Evolutionary conservation across 441 rosid species (phyloP).

Genomic region (Adansonia gregorii): DNA sequence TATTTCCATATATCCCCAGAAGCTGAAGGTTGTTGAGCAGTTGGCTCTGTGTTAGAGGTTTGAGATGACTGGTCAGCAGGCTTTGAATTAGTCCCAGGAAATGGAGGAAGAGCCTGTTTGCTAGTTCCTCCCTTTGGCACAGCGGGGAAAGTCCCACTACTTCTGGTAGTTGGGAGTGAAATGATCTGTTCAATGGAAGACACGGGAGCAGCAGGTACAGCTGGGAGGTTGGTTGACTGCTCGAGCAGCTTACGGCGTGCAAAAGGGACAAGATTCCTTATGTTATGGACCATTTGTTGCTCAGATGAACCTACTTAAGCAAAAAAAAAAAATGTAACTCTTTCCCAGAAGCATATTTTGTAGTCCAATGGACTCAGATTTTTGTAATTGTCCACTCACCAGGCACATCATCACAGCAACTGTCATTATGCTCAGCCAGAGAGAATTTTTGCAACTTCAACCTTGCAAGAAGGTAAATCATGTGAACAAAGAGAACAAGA

Average conservation of each 20-base stretch:
- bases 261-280: conserved; percentile 37
- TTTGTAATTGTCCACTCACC: conserved; percentile 38
- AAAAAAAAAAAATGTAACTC: conserved; percentile 7
- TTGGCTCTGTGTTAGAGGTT: conserved; percentile 25
- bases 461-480: conserved; percentile 40
- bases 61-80: conserved; percentile 23
- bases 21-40: conserved; percentile 31
- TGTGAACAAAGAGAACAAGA: conserved; percentile 30
- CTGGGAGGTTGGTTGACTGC: conserved; percentile 51
- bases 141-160: conserved; percentile 73
- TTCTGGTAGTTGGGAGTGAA: conserved; percentile 47
- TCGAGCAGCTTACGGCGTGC: conserved; percentile 56
- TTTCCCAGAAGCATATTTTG: conserved; percentile 6
- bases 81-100: not conserved
- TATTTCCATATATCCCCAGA: conserved; percentile 51
- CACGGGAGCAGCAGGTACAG: conserved; percentile 37
- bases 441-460: conserved; percentile 41
- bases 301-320: conserved; percentile 37
- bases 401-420: conserved; percentile 25
- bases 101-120: conserved; percentile 19
- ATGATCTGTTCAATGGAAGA: conserved; percentile 38
- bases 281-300: conserved; percentile 28
- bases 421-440: conserved; percentile 23
- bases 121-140: conserved; percentile 39
- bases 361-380: conserved; percentile 10